Evolutionary conservation across 2,329 filamentous ascomycete species (phyloP).

Genomic region (Geosmithia flava): DNA sequence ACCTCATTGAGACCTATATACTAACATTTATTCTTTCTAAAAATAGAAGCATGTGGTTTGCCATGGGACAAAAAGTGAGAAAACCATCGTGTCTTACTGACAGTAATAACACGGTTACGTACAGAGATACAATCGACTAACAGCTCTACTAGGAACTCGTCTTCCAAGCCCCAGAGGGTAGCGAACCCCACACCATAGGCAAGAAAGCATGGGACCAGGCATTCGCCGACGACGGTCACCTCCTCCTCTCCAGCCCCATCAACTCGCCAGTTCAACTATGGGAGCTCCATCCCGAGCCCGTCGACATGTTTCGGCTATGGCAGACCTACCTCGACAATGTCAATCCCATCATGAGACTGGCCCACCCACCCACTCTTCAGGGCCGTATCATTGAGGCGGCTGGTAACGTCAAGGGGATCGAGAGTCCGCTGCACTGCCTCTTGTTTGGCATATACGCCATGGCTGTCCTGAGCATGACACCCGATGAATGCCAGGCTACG

Average conservation of each 20-base stretch:
- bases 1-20: too few relatives aligned
- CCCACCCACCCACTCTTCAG: constrained; percentile 43
- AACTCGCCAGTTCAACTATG: constrained; percentile 28
- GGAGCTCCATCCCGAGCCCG: constrained; percentile 33
- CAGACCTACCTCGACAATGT: constrained; percentile 46
- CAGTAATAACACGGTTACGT: too few relatives aligned
- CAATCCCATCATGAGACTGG: constrained; percentile 45
- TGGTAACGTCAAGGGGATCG: constrained; percentile 24
- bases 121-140: too few relatives aligned
- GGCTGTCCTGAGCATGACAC: constrained; percentile 26
- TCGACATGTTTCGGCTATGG: constrained; percentile 38
- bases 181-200: neutral
- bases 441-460: constrained; percentile 41
- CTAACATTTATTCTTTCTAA: neutral
- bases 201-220: neutral
- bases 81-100: neutral
- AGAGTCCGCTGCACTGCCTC: constrained; percentile 34
- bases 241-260: constrained; percentile 38
- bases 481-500: constrained; percentile 25
- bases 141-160: neutral
- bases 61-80: neutral
- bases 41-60: neutral
- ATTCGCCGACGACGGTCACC: neutral
- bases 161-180: neutral
- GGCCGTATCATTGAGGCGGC: constrained; percentile 35